A percentile compares a stretch with the other conserved stretches of the same genome.
phyloP scores from a whole-genome alignment of 2,329 filamentous ascomycete species.

The Rhytidhysteron rufulum region DNA sequence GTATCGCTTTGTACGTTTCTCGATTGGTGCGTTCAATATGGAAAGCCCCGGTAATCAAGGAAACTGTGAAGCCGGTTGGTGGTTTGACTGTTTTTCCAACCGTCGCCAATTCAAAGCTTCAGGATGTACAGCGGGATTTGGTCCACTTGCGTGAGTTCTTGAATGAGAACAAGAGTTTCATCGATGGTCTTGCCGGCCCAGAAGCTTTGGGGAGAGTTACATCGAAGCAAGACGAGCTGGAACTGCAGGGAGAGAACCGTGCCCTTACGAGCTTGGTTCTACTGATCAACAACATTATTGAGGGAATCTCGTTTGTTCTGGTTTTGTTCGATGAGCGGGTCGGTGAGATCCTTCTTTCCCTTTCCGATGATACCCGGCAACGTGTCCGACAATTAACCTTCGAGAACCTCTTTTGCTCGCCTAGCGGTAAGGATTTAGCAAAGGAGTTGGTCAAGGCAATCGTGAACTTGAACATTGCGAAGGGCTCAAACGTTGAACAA shows the following conservation, averaged over 20 bases:
- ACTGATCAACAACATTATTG: constrained; percentile 84
- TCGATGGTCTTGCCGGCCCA: constrained; percentile 89
- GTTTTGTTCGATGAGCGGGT: constrained; percentile 94
- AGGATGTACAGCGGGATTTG: constrained; percentile 73
- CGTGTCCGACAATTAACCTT: constrained; percentile 76
- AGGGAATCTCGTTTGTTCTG: constrained; percentile 92
- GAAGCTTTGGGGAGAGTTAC: constrained; percentile 74
- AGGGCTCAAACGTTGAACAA: constrained; percentile 94
- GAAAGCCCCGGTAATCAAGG: constrained; percentile 70
- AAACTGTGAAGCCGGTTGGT: constrained; percentile 53
- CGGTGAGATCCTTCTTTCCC: constrained; percentile 75
- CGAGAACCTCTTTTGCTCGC: constrained; percentile 78
- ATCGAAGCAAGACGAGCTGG: constrained; percentile 85
- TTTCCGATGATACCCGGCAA: constrained; percentile 67
- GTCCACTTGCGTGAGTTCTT: constrained; percentile 78
- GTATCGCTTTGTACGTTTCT: constrained; percentile 80
- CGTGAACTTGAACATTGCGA: constrained; percentile 95
- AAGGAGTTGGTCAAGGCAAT: constrained; percentile 96
- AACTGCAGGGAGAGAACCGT: constrained; percentile 89
- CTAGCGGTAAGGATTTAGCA: constrained; percentile 78
- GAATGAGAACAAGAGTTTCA: constrained; percentile 80
- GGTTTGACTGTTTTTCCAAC: constrained; percentile 63
- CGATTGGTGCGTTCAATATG: constrained; percentile 86
- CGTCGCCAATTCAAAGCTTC: constrained; percentile 65
- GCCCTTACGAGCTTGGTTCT: constrained; percentile 82